Conservation (phyloP, 2,329 filamentous ascomycete genomes). For the Diaporthe vexans region DNA sequence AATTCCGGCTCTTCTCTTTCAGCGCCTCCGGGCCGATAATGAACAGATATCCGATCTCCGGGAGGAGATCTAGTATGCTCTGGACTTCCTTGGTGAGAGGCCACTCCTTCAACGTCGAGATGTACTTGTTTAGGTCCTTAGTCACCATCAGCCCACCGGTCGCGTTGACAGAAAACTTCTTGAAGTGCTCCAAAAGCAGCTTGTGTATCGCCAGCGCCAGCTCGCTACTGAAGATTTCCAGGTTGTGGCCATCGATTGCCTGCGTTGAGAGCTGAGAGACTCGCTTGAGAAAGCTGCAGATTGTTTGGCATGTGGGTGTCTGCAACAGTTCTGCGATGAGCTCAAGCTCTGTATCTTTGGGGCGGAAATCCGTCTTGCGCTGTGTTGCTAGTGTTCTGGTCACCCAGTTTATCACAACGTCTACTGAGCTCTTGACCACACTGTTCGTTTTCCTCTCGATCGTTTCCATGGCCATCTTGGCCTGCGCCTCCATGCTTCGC, state of each 20-base stretch:
- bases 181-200: conserved; percentile 92
- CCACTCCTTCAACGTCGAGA: conserved; percentile 87
- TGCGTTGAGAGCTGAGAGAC: conserved; percentile 73
- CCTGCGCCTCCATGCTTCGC: conserved; percentile 88
- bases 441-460: conserved; percentile 87
- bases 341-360: conserved; percentile 80
- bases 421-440: conserved; percentile 69
- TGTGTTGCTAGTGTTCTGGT: conserved; percentile 80
- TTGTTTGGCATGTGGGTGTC: conserved; percentile 85
- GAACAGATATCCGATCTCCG: conserved; percentile 95
- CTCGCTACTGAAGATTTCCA: conserved; percentile 86
- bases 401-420: conserved; percentile 83
- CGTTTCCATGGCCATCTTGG: conserved; percentile 77
- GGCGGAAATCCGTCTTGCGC: conserved; percentile 90
- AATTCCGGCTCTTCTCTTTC: conserved; percentile 76
- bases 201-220: conserved; percentile 83
- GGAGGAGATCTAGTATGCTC: conserved; percentile 83
- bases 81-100: conserved; percentile 77
- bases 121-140: conserved; percentile 96
- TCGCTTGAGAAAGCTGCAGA: conserved; percentile 83
- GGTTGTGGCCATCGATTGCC: conserved; percentile 86
- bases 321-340: conserved; percentile 80
- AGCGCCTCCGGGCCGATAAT: conserved; percentile 89
- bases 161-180: conserved; percentile 92
- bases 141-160: conserved; percentile 95